Percentiles rank a stretch among this genome's conserved stretches.
phyloP scores from a whole-genome alignment of 108 stramenopile genomes.

The Conticribra weissflogii region DNA sequence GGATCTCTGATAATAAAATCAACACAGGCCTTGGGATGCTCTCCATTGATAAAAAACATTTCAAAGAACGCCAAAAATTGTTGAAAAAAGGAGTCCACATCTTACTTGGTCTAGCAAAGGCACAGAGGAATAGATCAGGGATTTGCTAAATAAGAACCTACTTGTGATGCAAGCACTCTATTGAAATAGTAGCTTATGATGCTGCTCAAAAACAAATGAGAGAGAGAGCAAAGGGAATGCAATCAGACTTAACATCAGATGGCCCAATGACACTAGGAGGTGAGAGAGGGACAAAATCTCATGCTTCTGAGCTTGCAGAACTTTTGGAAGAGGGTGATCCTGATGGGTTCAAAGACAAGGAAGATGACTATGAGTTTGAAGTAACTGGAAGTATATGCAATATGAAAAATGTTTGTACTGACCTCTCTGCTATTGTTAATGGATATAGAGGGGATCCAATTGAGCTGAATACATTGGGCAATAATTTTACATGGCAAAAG shows the following conservation, averaged over 20 bases:
- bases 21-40: no score
- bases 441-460: neutral
- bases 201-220: neutral
- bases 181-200: neutral
- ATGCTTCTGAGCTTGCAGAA: no score
- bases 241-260: neutral
- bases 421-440: constrained; percentile 10
- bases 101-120: no score
- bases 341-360: neutral
- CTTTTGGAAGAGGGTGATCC: neutral
- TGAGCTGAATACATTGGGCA: neutral
- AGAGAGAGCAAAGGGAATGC: neutral
- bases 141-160: neutral
- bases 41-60: no score
- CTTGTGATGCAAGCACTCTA: neutral
- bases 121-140: neutral
- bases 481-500: neutral
- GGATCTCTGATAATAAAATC: no score
- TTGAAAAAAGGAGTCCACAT: no score
- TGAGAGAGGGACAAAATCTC: no score
- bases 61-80: no score
- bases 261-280: neutral
- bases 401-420: neutral
- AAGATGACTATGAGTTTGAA: neutral
- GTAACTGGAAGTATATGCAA: neutral